A percentile compares a stretch with the other conserved stretches of the same genome.
Evolutionary conservation across 345 rosid genomes (phyloP).

Genomic region (Gynandropsis gynandra): DNA sequence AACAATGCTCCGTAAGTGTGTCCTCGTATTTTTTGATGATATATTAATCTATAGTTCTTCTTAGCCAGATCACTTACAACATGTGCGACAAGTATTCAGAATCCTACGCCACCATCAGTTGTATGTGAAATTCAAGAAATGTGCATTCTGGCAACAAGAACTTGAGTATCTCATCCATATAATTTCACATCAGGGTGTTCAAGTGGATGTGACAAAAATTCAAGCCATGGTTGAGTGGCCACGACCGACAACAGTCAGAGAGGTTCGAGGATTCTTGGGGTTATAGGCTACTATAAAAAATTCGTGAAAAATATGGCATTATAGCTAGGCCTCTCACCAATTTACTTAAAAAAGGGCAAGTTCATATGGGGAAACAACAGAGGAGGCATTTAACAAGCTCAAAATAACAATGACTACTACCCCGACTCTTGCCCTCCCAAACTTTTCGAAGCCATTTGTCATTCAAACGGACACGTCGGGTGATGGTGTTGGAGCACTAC

Average conservation of each 20-base stretch:
- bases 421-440: no score
- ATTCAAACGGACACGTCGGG: no score
- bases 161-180: conserved; percentile 1
- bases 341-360: neutral
- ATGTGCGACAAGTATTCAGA: neutral
- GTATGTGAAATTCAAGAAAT: neutral
- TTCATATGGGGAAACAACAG: neutral
- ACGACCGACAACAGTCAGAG: neutral
- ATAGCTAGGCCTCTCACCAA: neutral
- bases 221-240: conserved; percentile 13
- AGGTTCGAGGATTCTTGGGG: neutral
- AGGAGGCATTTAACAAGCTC: no score
- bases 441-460: no score
- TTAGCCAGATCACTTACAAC: neutral
- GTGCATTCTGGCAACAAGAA: neutral
- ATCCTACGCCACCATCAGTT: neutral
- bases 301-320: neutral
- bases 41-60: neutral
- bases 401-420: no score
- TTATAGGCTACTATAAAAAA: conserved; percentile 9
- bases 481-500: neutral
- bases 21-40: no score
- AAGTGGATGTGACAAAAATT: no score
- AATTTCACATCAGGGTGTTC: neutral
- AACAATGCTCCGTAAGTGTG: neutral